Evolutionary conservation across 192 early-diverging fungal genomes (phyloP), one percentile per base, ranked within the genome.

Genomic region (Podila verticillata): DNA sequence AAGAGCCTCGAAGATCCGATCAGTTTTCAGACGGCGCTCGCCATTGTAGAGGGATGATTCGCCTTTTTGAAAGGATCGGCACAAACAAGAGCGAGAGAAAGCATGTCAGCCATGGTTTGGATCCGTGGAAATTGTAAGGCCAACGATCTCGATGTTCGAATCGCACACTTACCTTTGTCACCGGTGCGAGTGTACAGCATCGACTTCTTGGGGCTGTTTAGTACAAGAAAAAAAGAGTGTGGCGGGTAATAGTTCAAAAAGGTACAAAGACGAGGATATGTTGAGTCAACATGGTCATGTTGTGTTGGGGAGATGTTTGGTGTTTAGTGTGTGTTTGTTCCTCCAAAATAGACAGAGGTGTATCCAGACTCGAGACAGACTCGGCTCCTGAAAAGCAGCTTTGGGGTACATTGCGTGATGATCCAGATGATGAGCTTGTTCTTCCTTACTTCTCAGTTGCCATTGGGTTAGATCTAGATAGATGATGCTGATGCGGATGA

Each of bases 151-250:
- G 15, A 28, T 63, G 19, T 28, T 63, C 31, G 13, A 39, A 54
- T 24, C 22, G 22, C 51, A 54, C n/a, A 54, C 44, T 31, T 66
- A 84, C 83, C 84, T 78, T 95, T 94, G 86, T 99, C 97, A 24
- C 97, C 97, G 0, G 96, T 99, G 29, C 93, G 89, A 15, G 97
- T 98, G 85, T 98, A 98, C 44, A 98, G 92, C 61, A 90, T 92
- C 24, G 84, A 85, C 56, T 85, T 85, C 58, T 82, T 85, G 35
- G 68, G 84, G 12, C 70, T 82, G 57, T 36, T 48, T 31, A 39
- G 12, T 3, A 36, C n/a, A 44, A 22, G 34, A 56, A 32, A 17
- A 48, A 48, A 65, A 30, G 7, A 24, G 51, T 54, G 20, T n/a
- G 51, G 7, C 44, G 15, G 7, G 51, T 26, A 12, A 10, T n/a